phyloP scores from a whole-genome alignment of 2,329 filamentous ascomycete species.

The Xylaria sp. region DNA sequence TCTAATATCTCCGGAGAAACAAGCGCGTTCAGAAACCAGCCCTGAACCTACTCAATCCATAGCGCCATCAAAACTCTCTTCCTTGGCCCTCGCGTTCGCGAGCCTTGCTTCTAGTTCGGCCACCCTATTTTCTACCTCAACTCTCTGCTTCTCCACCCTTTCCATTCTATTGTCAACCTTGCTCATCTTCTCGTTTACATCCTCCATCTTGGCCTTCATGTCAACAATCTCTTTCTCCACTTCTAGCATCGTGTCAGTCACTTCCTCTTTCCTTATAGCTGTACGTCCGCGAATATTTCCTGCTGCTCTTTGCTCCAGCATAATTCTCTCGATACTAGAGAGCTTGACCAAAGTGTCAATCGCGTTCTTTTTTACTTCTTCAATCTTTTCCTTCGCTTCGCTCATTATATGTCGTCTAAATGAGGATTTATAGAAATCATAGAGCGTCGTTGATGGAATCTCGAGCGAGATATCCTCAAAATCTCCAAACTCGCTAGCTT shows the following conservation, averaged over 20 bases:
- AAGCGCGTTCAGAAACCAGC: too few relatives aligned
- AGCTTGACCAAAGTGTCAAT: neutral
- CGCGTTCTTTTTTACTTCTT: neutral
- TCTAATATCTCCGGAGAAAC: too few relatives aligned
- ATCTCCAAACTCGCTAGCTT: neutral
- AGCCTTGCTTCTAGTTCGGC: neutral
- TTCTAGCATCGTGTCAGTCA: neutral
- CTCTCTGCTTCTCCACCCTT: neutral
- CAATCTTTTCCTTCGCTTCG: neutral
- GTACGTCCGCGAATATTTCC: neutral
- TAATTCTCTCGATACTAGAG: neutral
- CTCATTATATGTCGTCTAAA: neutral
- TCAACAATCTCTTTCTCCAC: neutral
- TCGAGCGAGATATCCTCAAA: slow-evolving; percentile 15
- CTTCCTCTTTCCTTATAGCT: neutral
- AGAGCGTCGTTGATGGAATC: slow-evolving; percentile 10
- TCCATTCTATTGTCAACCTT: neutral
- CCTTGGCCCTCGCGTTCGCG: neutral
- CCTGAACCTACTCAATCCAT: slow-evolving; percentile 2
- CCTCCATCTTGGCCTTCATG: neutral
- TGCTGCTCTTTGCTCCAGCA: neutral
- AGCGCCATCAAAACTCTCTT: neutral
- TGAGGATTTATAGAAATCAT: neutral
- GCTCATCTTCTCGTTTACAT: neutral
- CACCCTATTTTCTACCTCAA: neutral